Conservation (phyloP, 108 stramenopile genomes). For the Nannochloropsis gaditana region DNA sequence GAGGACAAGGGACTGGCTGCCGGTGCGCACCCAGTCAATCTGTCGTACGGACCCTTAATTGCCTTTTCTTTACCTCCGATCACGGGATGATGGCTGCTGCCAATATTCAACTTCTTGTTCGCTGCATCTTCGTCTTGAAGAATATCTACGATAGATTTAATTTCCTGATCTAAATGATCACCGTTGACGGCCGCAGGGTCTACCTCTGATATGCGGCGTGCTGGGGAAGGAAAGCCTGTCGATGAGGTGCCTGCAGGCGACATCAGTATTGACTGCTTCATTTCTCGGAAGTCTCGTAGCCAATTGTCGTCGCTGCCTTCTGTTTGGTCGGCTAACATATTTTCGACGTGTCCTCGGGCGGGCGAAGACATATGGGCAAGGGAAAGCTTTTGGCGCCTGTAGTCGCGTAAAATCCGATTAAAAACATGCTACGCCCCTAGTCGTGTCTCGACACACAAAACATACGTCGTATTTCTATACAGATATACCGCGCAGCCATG, state of each 20-base stretch:
- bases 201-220: neutral
- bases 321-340: neutral
- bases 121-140: neutral
- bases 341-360: too few relatives aligned
- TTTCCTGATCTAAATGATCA: neutral
- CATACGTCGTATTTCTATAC: too few relatives aligned
- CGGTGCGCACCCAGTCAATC: neutral
- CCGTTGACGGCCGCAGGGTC: neutral
- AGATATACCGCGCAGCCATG: too few relatives aligned
- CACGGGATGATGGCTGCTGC: neutral
- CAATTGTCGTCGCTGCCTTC: neutral
- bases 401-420: too few relatives aligned
- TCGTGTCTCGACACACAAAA: too few relatives aligned
- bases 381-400: too few relatives aligned
- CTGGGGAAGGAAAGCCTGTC: neutral
- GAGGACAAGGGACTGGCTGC: neutral
- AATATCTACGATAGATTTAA: neutral
- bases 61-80: neutral
- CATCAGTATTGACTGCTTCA: neutral
- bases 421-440: too few relatives aligned
- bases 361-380: too few relatives aligned
- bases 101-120: too few relatives aligned
- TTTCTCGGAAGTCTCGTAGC: conserved; percentile 7
- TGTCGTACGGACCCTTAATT: neutral
- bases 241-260: neutral